A percentile compares a stretch with the other conserved stretches of the same genome.
These are phyloP conservation scores for Claviceps sp. DNA, from an alignment of 2,329 filamentous ascomycete genomes.

Conservation along the genomic window DNA sequence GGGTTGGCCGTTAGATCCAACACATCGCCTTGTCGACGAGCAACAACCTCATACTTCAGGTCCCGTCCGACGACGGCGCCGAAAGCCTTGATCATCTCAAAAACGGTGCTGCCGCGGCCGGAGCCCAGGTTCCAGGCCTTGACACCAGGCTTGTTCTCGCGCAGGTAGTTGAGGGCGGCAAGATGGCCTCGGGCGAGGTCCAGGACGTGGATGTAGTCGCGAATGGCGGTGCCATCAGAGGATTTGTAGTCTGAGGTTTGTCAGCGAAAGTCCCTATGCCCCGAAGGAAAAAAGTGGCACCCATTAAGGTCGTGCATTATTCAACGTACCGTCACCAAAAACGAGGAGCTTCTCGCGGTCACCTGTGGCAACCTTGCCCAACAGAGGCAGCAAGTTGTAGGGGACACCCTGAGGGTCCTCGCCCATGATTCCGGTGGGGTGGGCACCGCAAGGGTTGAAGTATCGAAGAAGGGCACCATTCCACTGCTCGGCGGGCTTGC, in stretches of 20 bases:
- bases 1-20: conserved; percentile 91
- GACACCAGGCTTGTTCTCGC: conserved; percentile 72
- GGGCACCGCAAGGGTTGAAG: conserved; percentile 93
- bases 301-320: too few species aligned
- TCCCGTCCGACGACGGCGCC: conserved; percentile 73
- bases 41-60: conserved; percentile 75
- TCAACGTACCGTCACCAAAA: conserved; percentile 69
- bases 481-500: conserved; percentile 68
- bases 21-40: conserved; percentile 76
- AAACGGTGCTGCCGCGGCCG: conserved; percentile 87
- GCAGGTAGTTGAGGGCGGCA: conserved; percentile 80
- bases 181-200: conserved; percentile 80
- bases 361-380: conserved; percentile 91
- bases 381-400: conserved; percentile 86
- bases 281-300: neutral
- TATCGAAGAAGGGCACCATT: conserved; percentile 89
- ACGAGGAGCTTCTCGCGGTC: conserved; percentile 89
- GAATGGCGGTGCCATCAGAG: conserved; percentile 82
- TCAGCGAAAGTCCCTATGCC: conserved; percentile 8
- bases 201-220: conserved; percentile 95
- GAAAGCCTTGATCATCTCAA: conserved; percentile 96
- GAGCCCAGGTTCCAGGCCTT: conserved; percentile 96
- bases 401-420: conserved; percentile 94
- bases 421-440: conserved; percentile 93
- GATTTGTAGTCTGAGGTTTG: conserved; percentile 64